Base-by-base conservation (phyloP, 2,329 filamentous ascomycete genomes). In the Trichophyton mentagrophytes region DNA sequence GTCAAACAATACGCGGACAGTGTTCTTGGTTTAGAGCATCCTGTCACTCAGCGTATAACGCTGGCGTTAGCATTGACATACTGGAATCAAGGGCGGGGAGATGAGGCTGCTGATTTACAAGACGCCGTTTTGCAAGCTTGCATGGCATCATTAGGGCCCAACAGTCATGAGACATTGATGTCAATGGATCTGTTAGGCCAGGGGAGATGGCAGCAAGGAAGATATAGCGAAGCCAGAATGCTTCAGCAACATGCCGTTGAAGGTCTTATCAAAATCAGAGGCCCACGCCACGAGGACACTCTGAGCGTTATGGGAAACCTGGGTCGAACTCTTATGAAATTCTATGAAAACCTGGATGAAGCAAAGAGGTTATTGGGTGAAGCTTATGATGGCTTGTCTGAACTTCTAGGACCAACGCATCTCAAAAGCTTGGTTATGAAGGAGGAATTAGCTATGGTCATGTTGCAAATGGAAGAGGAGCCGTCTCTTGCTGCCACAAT, bases 241-340 rank as follows among this genome's bases (percentile, higher is more conserved):
- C 57, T 67, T 15, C 58, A 67, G 4, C 13, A 62, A 47, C 60
- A 63, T 9, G 65, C 70, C 8, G 58, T 67, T 25, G 64, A 67
- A 20, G 20, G 22, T 33, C 57, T 66, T 6, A 63, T 66, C 55
- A 36, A 55, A 15, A 63, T 63, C 9, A 63, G 73, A 9, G 70
- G 72, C 6, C 66, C 70, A 42, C 70, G 73, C 60, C 70, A 74
- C 64, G 67, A 71, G 13, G 71, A 70, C 57, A 71, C 70, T 3
- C 61, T 73, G 27, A 70, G 66, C 65, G 67, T 70, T 17, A 65
- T 73, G 44, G 68, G 69, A 25, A 67, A 72, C 58, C 62, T 72
- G 70, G 57, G 62, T 70, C 25, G 20, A 5, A 33, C 38, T 3
- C 15, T 17, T 6, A 9, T 1, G 5, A 44, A 44, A 9, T 44